Evolutionary conservation across 352 stramenopile genomes (phyloP).

Genomic region (Globisporangium nagaii): DNA sequence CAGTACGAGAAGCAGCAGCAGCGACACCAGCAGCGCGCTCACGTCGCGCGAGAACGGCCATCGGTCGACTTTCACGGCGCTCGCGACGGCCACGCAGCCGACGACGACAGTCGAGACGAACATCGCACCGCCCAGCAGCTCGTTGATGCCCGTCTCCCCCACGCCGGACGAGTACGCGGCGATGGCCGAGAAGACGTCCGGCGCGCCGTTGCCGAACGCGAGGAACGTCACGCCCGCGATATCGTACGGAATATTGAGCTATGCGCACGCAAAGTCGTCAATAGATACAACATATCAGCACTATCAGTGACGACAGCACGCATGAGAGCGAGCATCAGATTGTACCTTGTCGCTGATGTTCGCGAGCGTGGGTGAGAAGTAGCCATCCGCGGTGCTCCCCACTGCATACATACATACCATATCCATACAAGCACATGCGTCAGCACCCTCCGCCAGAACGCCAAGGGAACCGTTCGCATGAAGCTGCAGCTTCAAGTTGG

Average conservation of each 20-base stretch:
- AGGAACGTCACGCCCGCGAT: slow-evolving; percentile 97
- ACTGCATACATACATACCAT: slow-evolving; percentile 36
- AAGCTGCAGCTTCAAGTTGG: slow-evolving; percentile 1
- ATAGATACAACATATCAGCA: background rate
- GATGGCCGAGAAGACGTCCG: slow-evolving; percentile 94
- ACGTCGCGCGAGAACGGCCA: slow-evolving; percentile 68
- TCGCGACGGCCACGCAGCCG: slow-evolving; percentile 80
- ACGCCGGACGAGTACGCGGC: slow-evolving; percentile 78
- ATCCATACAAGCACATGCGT: background rate
- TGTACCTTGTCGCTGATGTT: slow-evolving; percentile 91
- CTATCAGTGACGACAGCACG: background rate
- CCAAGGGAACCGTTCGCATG: background rate
- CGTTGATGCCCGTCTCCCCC: slow-evolving; percentile 84
- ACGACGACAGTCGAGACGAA: slow-evolving; percentile 94
- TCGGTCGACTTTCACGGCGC: slow-evolving; percentile 48
- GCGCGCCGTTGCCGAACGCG: slow-evolving; percentile 96
- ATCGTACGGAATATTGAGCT: slow-evolving; percentile 81
- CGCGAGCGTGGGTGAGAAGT: slow-evolving; percentile 95
- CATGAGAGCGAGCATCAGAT: background rate
- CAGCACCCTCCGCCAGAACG: background rate
- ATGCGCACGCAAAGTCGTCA: no score
- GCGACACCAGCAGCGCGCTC: slow-evolving; percentile 35
- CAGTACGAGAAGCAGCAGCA: slow-evolving; percentile 44
- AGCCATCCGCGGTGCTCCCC: slow-evolving; percentile 96
- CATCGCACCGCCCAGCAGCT: slow-evolving; percentile 93